These are phyloP conservation scores for Ambrosiella cleistominuta DNA, from an alignment of 2,329 filamentous ascomycete species.

Conservation along the genomic window DNA sequence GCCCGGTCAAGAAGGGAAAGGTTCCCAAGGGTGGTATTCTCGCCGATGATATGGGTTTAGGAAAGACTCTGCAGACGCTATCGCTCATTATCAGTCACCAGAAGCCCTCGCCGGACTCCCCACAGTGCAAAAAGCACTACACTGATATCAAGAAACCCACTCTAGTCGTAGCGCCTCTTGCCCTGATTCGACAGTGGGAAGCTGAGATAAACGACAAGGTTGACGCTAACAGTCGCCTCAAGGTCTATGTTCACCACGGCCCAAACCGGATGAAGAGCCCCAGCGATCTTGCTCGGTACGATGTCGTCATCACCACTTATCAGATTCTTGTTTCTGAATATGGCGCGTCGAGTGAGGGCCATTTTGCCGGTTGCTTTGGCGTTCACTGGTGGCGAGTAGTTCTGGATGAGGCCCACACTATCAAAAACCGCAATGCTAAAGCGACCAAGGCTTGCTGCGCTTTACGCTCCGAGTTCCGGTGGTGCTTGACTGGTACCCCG, in stretches of 20 bases:
- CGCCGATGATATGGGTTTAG: slow-evolving; percentile 92
- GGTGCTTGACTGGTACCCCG: slow-evolving; percentile 90
- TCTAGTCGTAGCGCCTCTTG: slow-evolving; percentile 79
- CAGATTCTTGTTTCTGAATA: slow-evolving; percentile 89
- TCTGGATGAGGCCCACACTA: slow-evolving; percentile 89
- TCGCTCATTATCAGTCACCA: slow-evolving; percentile 72
- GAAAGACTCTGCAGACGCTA: slow-evolving; percentile 90
- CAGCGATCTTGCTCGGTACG: slow-evolving; percentile 63
- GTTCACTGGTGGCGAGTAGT: slow-evolving; percentile 92
- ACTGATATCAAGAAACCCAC: slow-evolving; percentile 59
- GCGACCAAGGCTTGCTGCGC: slow-evolving; percentile 83
- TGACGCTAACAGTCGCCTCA: slow-evolving; percentile 47
- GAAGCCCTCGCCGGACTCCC: slow-evolving; percentile 31
- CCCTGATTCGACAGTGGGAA: slow-evolving; percentile 95
- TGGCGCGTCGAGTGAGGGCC: slow-evolving; percentile 43
- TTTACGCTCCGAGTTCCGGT: slow-evolving; percentile 70
- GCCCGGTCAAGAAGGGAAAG: slow-evolving; percentile 61
- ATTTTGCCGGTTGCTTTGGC: slow-evolving; percentile 56
- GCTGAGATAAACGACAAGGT: slow-evolving; percentile 77
- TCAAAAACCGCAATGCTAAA: slow-evolving; percentile 96
- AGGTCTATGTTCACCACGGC: slow-evolving; percentile 82
- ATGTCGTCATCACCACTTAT: slow-evolving; percentile 95
- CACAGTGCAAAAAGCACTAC: slow-evolving; percentile 48
- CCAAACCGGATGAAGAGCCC: slow-evolving; percentile 64
- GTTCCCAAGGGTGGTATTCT: slow-evolving; percentile 86